A percentile compares a stretch with the other conserved stretches of the same genome.
These are phyloP conservation scores for Rhodotorula sphaerocarpa DNA, from an alignment of 768 basidiomycete genomes.

Conservation along the genomic window DNA sequence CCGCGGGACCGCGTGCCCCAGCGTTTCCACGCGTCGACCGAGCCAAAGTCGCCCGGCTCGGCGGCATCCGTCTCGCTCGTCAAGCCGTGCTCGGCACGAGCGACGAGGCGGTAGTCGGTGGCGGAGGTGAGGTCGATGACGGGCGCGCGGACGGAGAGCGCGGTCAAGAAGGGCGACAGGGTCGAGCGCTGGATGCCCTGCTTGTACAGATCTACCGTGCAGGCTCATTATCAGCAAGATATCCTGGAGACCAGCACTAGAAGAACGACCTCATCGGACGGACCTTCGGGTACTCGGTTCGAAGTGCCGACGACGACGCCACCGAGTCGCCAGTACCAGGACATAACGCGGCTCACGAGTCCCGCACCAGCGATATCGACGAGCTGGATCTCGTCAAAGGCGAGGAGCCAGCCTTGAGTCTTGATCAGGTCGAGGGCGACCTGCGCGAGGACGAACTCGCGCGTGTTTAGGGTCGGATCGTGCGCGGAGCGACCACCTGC, in stretches of 20 bases:
- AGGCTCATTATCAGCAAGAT: background rate
- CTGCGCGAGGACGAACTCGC: constrained; percentile 47
- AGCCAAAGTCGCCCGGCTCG: constrained; percentile 19
- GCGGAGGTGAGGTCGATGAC: constrained; percentile 49
- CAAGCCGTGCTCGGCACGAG: constrained; percentile 10
- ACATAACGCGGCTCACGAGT: constrained; percentile 51
- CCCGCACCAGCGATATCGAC: constrained; percentile 56
- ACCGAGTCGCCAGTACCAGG: constrained; percentile 60
- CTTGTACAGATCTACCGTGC: constrained; percentile 52
- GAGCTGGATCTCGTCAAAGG: constrained; percentile 58
- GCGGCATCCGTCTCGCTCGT: constrained; percentile 1
- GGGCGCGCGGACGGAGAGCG: constrained; percentile 52
- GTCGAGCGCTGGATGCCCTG: constrained; percentile 55
- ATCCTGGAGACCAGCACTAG: background rate
- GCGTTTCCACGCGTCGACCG: constrained; percentile 29
- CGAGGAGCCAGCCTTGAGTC: constrained; percentile 50
- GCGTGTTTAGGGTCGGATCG: constrained; percentile 33
- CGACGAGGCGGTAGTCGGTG: constrained; percentile 48
- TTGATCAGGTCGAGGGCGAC: constrained; percentile 50
- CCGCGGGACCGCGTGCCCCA: constrained; percentile 32
- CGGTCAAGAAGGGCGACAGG: constrained; percentile 55
- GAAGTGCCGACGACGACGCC: constrained; percentile 50
- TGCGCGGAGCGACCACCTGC: constrained; percentile 42
- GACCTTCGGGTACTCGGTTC: constrained; percentile 37
- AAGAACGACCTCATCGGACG: background rate